These are phyloP conservation scores for Pichia sp. DNA, from an alignment of 1,139 yeast species.

Conservation along the genomic window DNA sequence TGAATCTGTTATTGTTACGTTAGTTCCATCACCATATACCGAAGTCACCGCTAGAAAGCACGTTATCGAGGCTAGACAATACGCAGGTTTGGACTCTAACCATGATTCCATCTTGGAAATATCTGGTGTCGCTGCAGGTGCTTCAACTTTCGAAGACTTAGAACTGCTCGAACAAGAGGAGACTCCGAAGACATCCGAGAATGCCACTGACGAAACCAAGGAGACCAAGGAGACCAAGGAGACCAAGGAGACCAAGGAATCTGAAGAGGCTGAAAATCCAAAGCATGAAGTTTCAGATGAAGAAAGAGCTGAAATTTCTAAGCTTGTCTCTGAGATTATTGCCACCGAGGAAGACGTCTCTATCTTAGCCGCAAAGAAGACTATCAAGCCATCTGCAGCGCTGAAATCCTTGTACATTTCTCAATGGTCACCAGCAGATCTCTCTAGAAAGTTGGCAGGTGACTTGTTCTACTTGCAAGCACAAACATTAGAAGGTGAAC, in stretches of 20 bases:
- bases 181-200: conserved; percentile 5
- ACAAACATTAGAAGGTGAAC: conserved; percentile 77
- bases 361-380: conserved; percentile 20
- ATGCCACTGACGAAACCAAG: conserved; percentile 14
- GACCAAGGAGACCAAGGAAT: conserved; percentile 6
- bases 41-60: conserved; percentile 41
- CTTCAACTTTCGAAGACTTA: conserved; percentile 30
- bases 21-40: conserved; percentile 35
- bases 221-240: conserved; percentile 11
- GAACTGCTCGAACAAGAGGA: conserved; percentile 25
- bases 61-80: conserved; percentile 38
- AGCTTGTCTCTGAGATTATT: conserved; percentile 18
- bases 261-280: conserved; percentile 14
- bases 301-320: conserved; percentile 21
- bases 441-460: conserved; percentile 52
- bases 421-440: conserved; percentile 75
- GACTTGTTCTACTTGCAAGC: conserved; percentile 71
- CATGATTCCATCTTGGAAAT: conserved; percentile 24
- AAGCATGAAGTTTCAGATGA: conserved; percentile 24
- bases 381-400: conserved; percentile 31
- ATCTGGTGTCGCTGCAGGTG: conserved; percentile 34
- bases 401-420: conserved; percentile 58
- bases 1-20: conserved; percentile 5
- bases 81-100: conserved; percentile 32
- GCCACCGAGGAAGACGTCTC: conserved; percentile 9